Conservation (phyloP, 805 yeast species). For the Ogataea populi-albae region DNA sequence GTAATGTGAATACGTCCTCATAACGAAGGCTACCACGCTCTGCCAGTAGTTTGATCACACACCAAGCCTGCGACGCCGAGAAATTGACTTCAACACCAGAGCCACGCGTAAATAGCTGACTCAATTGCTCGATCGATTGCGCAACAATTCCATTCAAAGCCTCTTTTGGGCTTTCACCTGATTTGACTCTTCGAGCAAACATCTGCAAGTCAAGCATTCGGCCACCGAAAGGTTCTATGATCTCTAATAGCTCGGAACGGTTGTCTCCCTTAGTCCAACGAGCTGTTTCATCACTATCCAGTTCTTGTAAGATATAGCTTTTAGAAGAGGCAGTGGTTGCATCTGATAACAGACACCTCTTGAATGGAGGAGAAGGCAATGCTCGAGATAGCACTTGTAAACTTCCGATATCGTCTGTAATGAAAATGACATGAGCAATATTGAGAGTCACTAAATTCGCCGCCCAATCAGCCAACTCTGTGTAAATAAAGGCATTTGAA, state of each 20-base stretch:
- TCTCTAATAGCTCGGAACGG: constrained; percentile 43
- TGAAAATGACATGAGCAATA: constrained; percentile 83
- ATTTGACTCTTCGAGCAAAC: constrained; percentile 78
- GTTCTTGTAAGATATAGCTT: constrained; percentile 61
- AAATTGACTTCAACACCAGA: constrained; percentile 40
- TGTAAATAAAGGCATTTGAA: constrained; percentile 62
- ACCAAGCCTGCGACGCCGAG: constrained; percentile 86
- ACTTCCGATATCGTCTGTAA: constrained; percentile 83
- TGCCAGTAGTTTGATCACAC: constrained; percentile 63
- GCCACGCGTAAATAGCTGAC: constrained; percentile 65
- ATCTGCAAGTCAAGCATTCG: constrained; percentile 92
- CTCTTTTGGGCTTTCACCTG: constrained; percentile 78
- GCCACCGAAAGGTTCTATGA: constrained; percentile 83
- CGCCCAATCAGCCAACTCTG: constrained; percentile 86
- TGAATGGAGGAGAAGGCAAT: constrained; percentile 85
- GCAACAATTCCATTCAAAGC: constrained; percentile 78
- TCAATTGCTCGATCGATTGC: constrained; percentile 84
- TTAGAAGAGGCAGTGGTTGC: constrained; percentile 72
- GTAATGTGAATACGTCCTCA: constrained; percentile 51
- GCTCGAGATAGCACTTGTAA: constrained; percentile 64
- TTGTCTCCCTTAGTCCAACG: constrained; percentile 19
- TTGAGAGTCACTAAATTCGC: constrained; percentile 71
- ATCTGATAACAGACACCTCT: constrained; percentile 70
- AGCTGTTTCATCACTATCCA: constrained; percentile 29
- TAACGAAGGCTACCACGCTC: constrained; percentile 43